phyloP scores from a whole-genome alignment of 1,284 basidiomycete species.

The Paramarasmius palmivorus region DNA sequence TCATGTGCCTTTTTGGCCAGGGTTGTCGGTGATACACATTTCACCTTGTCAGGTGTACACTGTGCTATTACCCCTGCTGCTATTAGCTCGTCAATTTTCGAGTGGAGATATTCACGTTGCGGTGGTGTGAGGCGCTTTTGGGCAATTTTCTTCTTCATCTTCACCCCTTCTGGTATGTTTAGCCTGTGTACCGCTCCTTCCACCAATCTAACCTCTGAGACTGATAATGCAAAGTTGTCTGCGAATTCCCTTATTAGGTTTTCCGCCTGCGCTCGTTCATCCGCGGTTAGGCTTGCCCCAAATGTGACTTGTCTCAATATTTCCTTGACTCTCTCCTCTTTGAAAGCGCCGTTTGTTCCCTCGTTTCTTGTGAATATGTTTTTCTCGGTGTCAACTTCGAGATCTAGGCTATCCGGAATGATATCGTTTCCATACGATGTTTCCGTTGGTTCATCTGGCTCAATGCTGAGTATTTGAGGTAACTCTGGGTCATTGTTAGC shows the following conservation, averaged over 20 bases:
- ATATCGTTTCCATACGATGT: not conserved
- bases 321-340: slow-evolving; percentile 16
- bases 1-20: slow-evolving; percentile 32
- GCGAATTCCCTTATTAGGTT: slow-evolving; percentile 22
- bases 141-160: slow-evolving; percentile 21
- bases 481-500: not conserved
- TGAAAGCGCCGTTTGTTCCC: not conserved
- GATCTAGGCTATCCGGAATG: not conserved
- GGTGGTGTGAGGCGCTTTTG: slow-evolving; percentile 26
- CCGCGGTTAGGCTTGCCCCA: slow-evolving; percentile 21
- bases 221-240: slow-evolving; percentile 31
- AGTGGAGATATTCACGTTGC: slow-evolving; percentile 27
- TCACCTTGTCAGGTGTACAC: slow-evolving; percentile 23
- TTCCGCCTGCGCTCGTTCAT: slow-evolving; percentile 15
- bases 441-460: too few relatives aligned
- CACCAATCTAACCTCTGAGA: slow-evolving; percentile 26
- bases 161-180: slow-evolving; percentile 21
- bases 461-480: too few relatives aligned
- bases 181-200: slow-evolving; percentile 24
- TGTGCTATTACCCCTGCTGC: slow-evolving; percentile 29
- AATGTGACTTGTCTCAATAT: slow-evolving; percentile 22
- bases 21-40: slow-evolving; percentile 25
- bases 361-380: not conserved
- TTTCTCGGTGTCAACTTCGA: not conserved
- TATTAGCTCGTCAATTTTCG: slow-evolving; percentile 30